Conservation (phyloP, 352 stramenopile species). For the Pythium coloratum region DNA sequence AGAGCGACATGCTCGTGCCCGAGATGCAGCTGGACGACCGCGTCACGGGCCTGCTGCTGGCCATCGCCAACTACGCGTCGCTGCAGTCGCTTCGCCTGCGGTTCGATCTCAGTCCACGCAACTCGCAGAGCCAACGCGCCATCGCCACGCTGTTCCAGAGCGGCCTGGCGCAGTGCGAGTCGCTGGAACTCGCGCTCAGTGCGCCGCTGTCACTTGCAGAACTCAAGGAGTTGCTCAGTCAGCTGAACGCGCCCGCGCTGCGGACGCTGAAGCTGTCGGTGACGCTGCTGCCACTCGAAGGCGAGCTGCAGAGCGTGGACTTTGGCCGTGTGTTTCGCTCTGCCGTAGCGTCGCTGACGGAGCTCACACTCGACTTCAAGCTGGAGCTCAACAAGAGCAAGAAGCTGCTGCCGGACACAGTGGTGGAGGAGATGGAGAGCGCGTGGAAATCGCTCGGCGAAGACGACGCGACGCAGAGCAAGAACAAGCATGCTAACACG, state of each 20-base stretch:
- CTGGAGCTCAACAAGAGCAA: conserved; percentile 24
- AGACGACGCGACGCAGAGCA: neutral
- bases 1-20: conserved; percentile 7
- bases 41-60: conserved; percentile 28
- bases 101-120: conserved; percentile 19
- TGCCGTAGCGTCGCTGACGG: conserved; percentile 5
- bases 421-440: conserved; percentile 26
- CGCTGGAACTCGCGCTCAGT: conserved; percentile 36
- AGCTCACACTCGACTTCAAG: conserved; percentile 25
- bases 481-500: conserved; percentile 7
- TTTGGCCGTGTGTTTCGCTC: conserved; percentile 17
- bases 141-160: conserved; percentile 40
- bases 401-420: conserved; percentile 18
- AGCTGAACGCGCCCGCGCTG: conserved; percentile 22
- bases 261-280: conserved; percentile 32
- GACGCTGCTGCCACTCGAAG: conserved; percentile 2
- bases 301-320: neutral
- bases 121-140: conserved; percentile 16
- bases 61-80: conserved; percentile 29
- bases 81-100: conserved; percentile 28
- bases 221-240: conserved; percentile 22
- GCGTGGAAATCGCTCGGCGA: conserved; percentile 27
- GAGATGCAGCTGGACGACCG: conserved; percentile 21
- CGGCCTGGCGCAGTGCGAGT: conserved; percentile 48
- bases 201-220: conserved; percentile 26